Evolutionary conservation across 305 asterid species (phyloP).

Genomic region (Solanum aculeatissimum): DNA sequence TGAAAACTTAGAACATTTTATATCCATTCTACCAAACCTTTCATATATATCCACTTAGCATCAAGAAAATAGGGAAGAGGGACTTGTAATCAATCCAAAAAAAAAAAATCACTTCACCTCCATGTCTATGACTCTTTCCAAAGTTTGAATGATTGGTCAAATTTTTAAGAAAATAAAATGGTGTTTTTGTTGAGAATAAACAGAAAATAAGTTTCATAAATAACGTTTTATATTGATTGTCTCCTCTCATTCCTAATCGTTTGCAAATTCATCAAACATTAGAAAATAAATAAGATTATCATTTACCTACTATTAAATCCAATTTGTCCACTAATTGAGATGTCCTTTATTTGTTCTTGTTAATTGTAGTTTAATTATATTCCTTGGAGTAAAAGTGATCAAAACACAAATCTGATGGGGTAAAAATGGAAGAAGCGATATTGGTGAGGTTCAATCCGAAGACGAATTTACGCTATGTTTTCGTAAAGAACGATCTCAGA

Average conservation of each 20-base stretch:
- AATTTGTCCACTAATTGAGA: not conserved
- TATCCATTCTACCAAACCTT: not conserved
- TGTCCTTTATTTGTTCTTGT: not conserved
- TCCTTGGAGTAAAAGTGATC: not conserved
- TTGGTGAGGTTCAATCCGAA: conserved; percentile 98
- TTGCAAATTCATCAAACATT: not conserved
- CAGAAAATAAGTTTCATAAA: too few relatives aligned
- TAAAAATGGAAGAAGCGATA: conserved; percentile 34
- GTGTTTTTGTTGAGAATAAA: too few relatives aligned
- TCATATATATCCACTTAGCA: too few relatives aligned
- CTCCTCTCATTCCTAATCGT: not conserved
- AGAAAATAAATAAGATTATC: too few relatives aligned
- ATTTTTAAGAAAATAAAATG: not conserved
- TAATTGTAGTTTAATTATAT: not conserved
- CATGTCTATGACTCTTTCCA: not conserved
- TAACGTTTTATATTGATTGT: too few relatives aligned
- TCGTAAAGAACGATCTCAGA: conserved; percentile 73
- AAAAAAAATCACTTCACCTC: not conserved
- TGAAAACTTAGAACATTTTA: too few relatives aligned
- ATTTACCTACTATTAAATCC: not conserved
- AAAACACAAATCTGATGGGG: not conserved
- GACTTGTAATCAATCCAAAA: too few relatives aligned
- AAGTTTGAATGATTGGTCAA: not conserved
- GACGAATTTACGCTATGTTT: conserved; percentile 33
- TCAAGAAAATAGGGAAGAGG: too few relatives aligned